Percentiles rank a stretch among this genome's conserved stretches.
phyloP scores from a whole-genome alignment of 2,329 filamentous ascomycete species.

The Colletotrichum scovillei region DNA sequence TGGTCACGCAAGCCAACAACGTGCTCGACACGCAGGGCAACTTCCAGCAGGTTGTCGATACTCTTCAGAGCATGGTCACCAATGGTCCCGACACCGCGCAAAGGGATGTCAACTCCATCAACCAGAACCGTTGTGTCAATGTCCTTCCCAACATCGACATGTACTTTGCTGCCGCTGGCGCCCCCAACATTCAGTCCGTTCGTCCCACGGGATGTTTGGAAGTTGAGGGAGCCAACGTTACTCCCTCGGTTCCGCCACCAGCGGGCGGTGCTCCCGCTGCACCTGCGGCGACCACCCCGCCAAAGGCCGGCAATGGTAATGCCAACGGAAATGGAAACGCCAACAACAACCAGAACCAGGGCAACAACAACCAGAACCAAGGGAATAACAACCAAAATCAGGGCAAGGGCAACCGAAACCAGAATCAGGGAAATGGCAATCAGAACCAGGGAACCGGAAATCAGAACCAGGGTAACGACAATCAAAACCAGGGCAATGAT shows the following conservation, averaged over 20 bases:
- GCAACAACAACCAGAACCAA: not conserved
- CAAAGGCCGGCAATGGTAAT: not conserved
- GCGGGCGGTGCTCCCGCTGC: not conserved
- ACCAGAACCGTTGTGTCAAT: slow-evolving; percentile 39
- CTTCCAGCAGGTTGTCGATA: slow-evolving; percentile 38
- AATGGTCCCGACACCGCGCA: slow-evolving; percentile 38
- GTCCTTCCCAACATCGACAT: slow-evolving; percentile 40
- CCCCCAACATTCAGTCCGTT: slow-evolving; percentile 25
- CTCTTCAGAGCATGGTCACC: slow-evolving; percentile 38
- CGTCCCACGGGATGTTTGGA: slow-evolving; percentile 39
- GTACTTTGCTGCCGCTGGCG: slow-evolving; percentile 38
- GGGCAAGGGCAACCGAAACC: not conserved
- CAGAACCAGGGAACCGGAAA: not conserved
- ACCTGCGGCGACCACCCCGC: slow-evolving; percentile 5
- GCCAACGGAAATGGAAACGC: not conserved
- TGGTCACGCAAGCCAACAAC: slow-evolving; percentile 34
- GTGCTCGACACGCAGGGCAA: slow-evolving; percentile 38
- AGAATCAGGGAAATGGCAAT: not conserved
- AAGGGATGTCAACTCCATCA: slow-evolving; percentile 37
- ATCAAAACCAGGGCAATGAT: not conserved
- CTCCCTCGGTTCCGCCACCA: slow-evolving; percentile 12
- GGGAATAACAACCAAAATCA: not conserved
- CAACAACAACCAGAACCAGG: not conserved
- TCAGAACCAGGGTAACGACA: not conserved
- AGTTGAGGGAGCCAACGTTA: slow-evolving; percentile 27